Conservation (phyloP, 768 basidiomycete species). For the Podaxis sp. region DNA sequence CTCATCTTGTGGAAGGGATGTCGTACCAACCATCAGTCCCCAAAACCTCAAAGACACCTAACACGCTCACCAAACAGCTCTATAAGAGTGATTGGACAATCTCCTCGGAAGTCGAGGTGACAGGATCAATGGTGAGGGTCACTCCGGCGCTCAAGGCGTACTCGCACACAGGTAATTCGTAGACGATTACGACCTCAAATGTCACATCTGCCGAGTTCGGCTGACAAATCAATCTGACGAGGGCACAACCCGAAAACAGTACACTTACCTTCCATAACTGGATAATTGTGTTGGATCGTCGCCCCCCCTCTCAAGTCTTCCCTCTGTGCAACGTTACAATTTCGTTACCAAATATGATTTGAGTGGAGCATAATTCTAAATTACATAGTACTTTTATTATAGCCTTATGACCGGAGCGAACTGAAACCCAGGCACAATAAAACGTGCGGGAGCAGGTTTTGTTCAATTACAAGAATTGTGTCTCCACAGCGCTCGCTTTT, state of each 20-base stretch:
- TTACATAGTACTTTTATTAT: no score
- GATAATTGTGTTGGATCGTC: background rate
- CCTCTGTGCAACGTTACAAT: background rate
- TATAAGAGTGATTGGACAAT: background rate
- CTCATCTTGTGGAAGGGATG: background rate
- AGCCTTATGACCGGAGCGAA: no score
- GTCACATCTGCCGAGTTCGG: background rate
- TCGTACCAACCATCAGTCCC: background rate
- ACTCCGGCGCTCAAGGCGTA: background rate
- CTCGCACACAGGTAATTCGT: background rate
- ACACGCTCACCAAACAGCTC: background rate
- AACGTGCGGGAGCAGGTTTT: no score
- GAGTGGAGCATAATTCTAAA: no score
- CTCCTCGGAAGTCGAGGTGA: background rate
- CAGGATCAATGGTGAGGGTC: background rate
- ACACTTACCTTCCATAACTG: background rate
- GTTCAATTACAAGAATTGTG: no score
- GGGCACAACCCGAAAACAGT: background rate
- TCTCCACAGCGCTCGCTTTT: no score
- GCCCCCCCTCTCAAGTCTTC: background rate
- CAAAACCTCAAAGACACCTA: background rate
- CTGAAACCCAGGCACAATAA: no score
- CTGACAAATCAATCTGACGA: background rate
- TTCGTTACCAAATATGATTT: no score
- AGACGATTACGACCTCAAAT: background rate